A percentile compares a stretch with the other conserved stretches of the same genome.
These are phyloP conservation scores for Fagus crenata DNA, from an alignment of 306 rosid genomes.

Conservation along the genomic window DNA sequence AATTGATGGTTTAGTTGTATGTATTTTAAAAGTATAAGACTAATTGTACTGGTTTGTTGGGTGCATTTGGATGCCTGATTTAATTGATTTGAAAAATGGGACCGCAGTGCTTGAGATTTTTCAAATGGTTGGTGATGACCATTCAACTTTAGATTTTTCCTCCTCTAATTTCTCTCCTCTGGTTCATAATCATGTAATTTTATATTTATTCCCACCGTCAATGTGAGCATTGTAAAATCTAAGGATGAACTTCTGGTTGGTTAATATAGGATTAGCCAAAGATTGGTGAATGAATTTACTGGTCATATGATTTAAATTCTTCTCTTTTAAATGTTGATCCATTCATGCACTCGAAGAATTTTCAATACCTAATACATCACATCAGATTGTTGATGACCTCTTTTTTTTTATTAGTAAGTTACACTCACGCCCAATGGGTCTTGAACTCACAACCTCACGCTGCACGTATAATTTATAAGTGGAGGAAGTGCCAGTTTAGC, in stretches of 20 bases:
- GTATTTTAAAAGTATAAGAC: neutral
- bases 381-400: neutral
- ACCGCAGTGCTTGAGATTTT: neutral
- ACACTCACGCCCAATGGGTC: no score
- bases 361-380: neutral
- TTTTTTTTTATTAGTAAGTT: no score
- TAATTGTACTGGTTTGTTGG: neutral
- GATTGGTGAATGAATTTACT: neutral
- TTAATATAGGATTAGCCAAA: neutral
- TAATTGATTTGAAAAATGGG: neutral
- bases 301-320: neutral
- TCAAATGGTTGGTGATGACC: neutral
- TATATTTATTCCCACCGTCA: neutral
- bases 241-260: neutral
- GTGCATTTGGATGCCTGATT: neutral
- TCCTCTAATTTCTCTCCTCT: neutral
- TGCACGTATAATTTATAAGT: no score
- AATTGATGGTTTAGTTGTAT: constrained; percentile 2
- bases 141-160: neutral
- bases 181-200: neutral
- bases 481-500: no score
- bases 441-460: no score
- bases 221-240: neutral
- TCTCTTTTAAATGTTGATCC: neutral
- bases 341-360: neutral